phyloP scores from a whole-genome alignment of 345 rosid genomes.

The Erodium maritimum region DNA sequence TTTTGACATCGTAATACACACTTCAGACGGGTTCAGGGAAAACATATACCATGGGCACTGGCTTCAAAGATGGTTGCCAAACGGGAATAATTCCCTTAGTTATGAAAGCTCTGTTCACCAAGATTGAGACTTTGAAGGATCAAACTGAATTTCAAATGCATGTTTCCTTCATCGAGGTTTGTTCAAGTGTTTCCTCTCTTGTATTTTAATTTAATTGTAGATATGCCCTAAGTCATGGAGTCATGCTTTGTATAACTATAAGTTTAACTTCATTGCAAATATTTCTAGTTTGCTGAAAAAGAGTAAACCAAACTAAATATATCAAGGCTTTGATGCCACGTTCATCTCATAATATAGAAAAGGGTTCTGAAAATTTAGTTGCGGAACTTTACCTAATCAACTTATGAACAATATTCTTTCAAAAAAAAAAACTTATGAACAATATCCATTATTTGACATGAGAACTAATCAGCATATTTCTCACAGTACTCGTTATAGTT shows the following conservation, averaged over 20 bases:
- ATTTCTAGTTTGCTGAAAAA: not conserved
- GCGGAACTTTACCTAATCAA: not conserved
- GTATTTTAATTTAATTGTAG: not conserved
- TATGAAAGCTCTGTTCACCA: conserved; percentile 72
- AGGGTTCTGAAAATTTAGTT: not conserved
- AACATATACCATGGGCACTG: conserved; percentile 99
- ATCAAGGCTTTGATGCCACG: not conserved
- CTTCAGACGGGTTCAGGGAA: conserved; percentile 97
- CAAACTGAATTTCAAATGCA: conserved; percentile 79
- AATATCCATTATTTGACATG: not conserved
- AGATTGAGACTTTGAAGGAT: conserved; percentile 65
- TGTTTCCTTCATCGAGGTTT: conserved; percentile 94
- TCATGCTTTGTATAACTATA: not conserved
- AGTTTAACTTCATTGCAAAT: not conserved
- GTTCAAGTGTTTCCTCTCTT: conserved; percentile 12
- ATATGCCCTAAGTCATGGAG: not conserved
- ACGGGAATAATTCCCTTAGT: conserved; percentile 81
- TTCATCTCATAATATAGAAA: not conserved
- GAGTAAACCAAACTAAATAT: not conserved
- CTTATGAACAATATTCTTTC: too few relatives aligned
- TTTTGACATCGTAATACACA: conserved; percentile 10
- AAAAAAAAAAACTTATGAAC: too few relatives aligned
- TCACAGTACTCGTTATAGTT: not conserved
- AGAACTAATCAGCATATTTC: too few relatives aligned
- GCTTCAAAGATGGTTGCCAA: conserved; percentile 67